Conservation (phyloP, 768 basidiomycete species). For the Podaxis carcinomalis region DNA sequence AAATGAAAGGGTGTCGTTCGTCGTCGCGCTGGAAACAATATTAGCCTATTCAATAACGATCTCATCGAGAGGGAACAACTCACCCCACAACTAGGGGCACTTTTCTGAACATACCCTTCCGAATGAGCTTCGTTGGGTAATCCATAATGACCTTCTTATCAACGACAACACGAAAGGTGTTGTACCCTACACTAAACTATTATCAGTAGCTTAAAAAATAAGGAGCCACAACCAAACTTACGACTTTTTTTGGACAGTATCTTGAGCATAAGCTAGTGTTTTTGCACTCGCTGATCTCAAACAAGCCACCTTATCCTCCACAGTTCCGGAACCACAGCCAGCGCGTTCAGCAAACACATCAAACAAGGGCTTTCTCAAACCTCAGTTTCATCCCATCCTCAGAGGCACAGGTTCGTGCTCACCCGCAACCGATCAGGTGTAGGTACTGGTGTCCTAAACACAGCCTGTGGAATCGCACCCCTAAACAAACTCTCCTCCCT, state of each 20-base stretch:
- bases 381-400: neutral
- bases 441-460: slow-evolving; percentile 48
- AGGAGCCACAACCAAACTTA: slow-evolving; percentile 18
- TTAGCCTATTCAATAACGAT: neutral
- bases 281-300: slow-evolving; percentile 46
- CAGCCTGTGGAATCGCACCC: slow-evolving; percentile 59
- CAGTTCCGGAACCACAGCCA: slow-evolving; percentile 40
- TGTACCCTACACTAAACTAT: slow-evolving; percentile 34
- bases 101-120: slow-evolving; percentile 39
- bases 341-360: slow-evolving; percentile 43
- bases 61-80: slow-evolving; percentile 2
- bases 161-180: slow-evolving; percentile 47
- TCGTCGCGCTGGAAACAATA: slow-evolving; percentile 39
- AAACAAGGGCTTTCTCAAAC: slow-evolving; percentile 41
- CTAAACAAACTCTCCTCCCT: slow-evolving; percentile 36
- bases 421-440: slow-evolving; percentile 50
- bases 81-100: slow-evolving; percentile 61
- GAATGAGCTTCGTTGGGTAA: slow-evolving; percentile 44
- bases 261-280: slow-evolving; percentile 51
- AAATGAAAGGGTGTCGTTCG: slow-evolving; percentile 53
- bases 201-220: neutral
- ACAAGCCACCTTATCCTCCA: slow-evolving; percentile 36
- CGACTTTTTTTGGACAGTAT: slow-evolving; percentile 39
- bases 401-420: slow-evolving; percentile 3
- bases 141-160: slow-evolving; percentile 49